These are phyloP conservation scores for Jatropha curcas DNA, from an alignment of 345 rosid genomes.

Conservation along the genomic window DNA sequence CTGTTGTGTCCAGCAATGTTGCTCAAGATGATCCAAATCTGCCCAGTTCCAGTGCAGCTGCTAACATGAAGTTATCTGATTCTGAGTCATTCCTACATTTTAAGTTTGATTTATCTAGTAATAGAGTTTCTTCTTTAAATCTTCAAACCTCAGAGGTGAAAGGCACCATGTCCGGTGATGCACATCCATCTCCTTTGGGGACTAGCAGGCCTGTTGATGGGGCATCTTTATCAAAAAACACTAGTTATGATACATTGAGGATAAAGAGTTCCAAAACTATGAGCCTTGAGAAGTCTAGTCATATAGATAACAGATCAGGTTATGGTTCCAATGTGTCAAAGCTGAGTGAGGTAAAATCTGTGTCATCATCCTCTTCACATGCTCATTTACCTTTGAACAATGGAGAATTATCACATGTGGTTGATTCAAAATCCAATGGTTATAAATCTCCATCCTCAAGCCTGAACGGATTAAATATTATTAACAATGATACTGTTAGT, in stretches of 20 bases:
- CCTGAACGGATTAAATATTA: conserved; percentile 27
- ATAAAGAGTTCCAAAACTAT: conserved; percentile 22
- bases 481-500: conserved; percentile 24
- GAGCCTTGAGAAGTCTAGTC: conserved; percentile 25
- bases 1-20: conserved; percentile 29
- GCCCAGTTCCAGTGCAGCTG: conserved; percentile 28
- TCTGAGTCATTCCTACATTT: conserved; percentile 41
- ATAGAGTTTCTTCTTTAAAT: conserved; percentile 17
- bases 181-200: conserved; percentile 28
- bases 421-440: conserved; percentile 10
- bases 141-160: conserved; percentile 30
- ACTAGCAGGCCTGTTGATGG: conserved; percentile 20
- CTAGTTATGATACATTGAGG: conserved; percentile 16
- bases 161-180: conserved; percentile 30
- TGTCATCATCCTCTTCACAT: not conserved
- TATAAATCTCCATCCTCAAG: conserved; percentile 3
- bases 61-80: conserved; percentile 27
- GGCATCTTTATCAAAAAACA: conserved; percentile 28
- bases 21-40: conserved; percentile 22
- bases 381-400: not conserved
- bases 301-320: not conserved
- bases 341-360: conserved; percentile 11
- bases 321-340: conserved; percentile 5
- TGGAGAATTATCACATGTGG: not conserved
- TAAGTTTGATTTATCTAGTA: conserved; percentile 42